Evolutionary conservation across 176 grass and related monocot genomes (phyloP).

Genomic region (Oryza australiensis): DNA sequence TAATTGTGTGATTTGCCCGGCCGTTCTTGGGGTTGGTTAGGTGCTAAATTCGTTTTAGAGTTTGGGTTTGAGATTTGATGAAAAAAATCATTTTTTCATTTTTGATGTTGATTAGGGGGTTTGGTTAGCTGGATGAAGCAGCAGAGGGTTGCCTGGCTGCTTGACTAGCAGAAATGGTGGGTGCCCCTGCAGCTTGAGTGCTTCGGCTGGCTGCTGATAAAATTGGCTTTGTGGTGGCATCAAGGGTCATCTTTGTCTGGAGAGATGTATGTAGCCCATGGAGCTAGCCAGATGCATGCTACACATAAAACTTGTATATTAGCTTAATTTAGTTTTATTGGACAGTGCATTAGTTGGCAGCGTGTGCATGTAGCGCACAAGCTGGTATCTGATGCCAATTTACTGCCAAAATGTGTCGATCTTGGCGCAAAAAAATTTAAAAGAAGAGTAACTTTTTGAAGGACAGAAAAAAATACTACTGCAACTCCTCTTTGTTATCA

Average conservation of each 20-base stretch:
- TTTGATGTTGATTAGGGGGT: neutral
- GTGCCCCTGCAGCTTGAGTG: neutral
- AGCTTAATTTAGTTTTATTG: neutral
- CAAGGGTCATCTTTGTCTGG: constrained; percentile 25
- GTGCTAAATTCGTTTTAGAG: neutral
- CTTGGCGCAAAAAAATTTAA: neutral
- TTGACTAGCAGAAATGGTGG: neutral
- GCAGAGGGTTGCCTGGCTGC: constrained; percentile 15
- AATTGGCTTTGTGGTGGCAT: constrained; percentile 27
- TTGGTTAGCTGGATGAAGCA: neutral
- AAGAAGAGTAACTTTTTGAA: neutral
- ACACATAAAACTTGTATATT: neutral
- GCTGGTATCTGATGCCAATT: neutral
- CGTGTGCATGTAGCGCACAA: neutral
- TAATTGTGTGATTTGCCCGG: constrained; percentile 3
- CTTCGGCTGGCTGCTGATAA: neutral
- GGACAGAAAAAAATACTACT: neutral
- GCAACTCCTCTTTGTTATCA: neutral
- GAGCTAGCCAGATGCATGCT: neutral
- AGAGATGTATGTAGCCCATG: neutral
- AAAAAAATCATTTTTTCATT: neutral
- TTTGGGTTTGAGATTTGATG: neutral
- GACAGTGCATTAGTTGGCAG: neutral
- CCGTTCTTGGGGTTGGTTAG: constrained; percentile 11
- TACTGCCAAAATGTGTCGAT: neutral